Percentiles rank a stretch among this genome's conserved stretches.
phyloP scores from a whole-genome alignment of 2,329 filamentous ascomycete species.

The Colletotrichum sp. region DNA sequence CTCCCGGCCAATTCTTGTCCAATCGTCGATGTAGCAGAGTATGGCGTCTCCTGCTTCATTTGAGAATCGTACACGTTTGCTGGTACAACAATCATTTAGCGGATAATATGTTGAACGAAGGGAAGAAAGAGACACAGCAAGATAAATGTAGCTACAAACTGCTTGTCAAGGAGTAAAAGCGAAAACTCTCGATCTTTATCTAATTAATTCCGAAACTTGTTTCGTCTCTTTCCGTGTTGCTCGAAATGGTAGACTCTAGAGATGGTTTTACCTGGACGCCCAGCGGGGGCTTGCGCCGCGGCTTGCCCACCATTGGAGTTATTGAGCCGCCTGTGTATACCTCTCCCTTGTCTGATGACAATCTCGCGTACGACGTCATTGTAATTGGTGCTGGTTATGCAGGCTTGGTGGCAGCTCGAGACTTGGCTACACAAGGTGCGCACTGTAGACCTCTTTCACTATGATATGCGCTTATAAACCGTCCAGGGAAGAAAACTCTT shows the following conservation, averaged over 20 bases:
- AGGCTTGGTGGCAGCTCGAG: conserved; percentile 33
- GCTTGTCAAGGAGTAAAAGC: background rate
- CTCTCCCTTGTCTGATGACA: background rate
- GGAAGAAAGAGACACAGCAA: too few relatives aligned
- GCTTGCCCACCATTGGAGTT: background rate
- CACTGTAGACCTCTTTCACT: background rate
- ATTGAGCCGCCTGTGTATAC: background rate
- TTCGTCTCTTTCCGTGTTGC: background rate
- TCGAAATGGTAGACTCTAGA: background rate
- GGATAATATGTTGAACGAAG: background rate
- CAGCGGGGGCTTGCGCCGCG: background rate
- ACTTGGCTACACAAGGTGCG: conserved; percentile 27
- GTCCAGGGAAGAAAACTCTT: conserved; percentile 29
- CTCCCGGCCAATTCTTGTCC: background rate
- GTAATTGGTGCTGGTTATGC: conserved; percentile 28
- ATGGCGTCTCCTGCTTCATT: background rate
- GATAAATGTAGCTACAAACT: background rate
- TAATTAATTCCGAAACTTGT: background rate
- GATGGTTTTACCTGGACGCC: background rate
- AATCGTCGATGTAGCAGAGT: background rate
- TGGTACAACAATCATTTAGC: background rate
- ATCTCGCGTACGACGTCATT: background rate
- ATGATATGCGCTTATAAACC: background rate
- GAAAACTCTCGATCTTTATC: background rate
- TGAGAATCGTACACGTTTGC: background rate